Percentiles rank a stretch among this genome's conserved stretches.
phyloP scores from a whole-genome alignment of 495 filamentous ascomycete species.

The Aspergillus olivimuriae region DNA sequence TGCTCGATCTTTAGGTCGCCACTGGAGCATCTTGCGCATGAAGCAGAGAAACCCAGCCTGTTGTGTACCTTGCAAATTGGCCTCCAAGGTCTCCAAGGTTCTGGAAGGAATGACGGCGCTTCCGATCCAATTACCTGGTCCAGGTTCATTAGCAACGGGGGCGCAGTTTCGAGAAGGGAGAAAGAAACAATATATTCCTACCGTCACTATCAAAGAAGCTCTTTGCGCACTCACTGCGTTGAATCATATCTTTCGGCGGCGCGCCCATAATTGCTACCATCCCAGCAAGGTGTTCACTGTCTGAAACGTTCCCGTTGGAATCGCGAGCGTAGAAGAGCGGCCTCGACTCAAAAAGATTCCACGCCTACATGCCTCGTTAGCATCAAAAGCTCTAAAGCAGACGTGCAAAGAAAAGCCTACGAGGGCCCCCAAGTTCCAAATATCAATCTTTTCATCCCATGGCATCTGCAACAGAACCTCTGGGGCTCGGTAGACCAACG shows the following conservation, averaged over 20 bases:
- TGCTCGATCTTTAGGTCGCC: slow-evolving; percentile 30
- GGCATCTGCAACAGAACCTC: slow-evolving; percentile 32
- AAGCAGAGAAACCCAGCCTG: slow-evolving; percentile 32
- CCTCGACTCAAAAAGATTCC: slow-evolving; percentile 38
- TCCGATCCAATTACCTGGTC: slow-evolving; percentile 12
- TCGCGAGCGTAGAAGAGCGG: slow-evolving; percentile 36
- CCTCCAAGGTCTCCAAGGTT: slow-evolving; percentile 18
- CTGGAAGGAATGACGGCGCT: slow-evolving; percentile 6
- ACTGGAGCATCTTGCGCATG: slow-evolving; percentile 38
- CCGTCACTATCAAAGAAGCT: slow-evolving; percentile 18
- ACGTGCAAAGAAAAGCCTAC: slow-evolving; percentile 19
- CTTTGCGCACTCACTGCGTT: slow-evolving; percentile 20
- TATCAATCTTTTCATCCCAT: slow-evolving; percentile 35
- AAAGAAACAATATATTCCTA: no score
- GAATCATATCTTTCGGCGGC: slow-evolving; percentile 31
- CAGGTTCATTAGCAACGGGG: neutral
- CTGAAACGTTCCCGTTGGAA: slow-evolving; percentile 23
- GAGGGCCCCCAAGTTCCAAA: slow-evolving; percentile 36
- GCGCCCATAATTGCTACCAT: slow-evolving; percentile 36
- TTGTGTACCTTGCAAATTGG: slow-evolving; percentile 17
- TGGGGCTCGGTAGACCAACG: slow-evolving; percentile 33
- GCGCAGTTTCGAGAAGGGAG: no score
- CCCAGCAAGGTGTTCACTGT: slow-evolving; percentile 34
- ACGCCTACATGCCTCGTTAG: slow-evolving; percentile 20
- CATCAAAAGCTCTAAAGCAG: neutral